Conservation (phyloP, 345 rosid genomes). For the Eucalyptus leucophloia region DNA sequence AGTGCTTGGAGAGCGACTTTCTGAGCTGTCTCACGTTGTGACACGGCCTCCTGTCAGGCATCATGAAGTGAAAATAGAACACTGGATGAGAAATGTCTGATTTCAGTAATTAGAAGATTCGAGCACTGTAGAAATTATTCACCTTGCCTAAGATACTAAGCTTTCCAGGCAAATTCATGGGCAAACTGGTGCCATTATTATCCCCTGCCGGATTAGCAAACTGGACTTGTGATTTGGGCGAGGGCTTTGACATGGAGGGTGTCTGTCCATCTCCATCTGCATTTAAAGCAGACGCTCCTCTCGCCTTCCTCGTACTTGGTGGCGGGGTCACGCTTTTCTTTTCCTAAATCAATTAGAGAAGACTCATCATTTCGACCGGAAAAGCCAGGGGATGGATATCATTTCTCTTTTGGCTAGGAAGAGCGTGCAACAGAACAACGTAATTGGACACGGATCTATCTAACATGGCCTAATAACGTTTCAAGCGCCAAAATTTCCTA, state of each 20-base stretch:
- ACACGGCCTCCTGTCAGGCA: slow-evolving; percentile 57
- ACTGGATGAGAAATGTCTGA: not conserved
- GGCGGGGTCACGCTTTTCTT: slow-evolving; percentile 54
- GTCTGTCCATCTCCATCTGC: slow-evolving; percentile 15
- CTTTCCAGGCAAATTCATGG: slow-evolving; percentile 49
- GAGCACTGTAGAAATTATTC: not conserved
- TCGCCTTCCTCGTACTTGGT: slow-evolving; percentile 18
- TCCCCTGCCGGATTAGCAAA: slow-evolving; percentile 12
- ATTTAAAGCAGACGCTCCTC: slow-evolving; percentile 16
- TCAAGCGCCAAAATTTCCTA: not conserved
- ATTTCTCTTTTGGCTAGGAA: not conserved
- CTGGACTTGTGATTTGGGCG: slow-evolving; percentile 9
- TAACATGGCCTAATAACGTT: not conserved
- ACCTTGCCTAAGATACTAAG: slow-evolving; percentile 68
- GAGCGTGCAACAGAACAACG: not conserved
- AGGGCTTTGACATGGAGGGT: not conserved
- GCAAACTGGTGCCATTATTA: slow-evolving; percentile 1
- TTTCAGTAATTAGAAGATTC: not conserved
- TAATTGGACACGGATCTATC: not conserved
- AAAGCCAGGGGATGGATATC: not conserved
- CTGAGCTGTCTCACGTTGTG: slow-evolving; percentile 70
- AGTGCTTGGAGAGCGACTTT: slow-evolving; percentile 76
- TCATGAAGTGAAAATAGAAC: not conserved
- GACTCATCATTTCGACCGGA: not conserved
- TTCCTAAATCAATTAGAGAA: slow-evolving; percentile 10